phyloP scores from a whole-genome alignment of 148 eudicot species.

The Beta vulgaris region DNA sequence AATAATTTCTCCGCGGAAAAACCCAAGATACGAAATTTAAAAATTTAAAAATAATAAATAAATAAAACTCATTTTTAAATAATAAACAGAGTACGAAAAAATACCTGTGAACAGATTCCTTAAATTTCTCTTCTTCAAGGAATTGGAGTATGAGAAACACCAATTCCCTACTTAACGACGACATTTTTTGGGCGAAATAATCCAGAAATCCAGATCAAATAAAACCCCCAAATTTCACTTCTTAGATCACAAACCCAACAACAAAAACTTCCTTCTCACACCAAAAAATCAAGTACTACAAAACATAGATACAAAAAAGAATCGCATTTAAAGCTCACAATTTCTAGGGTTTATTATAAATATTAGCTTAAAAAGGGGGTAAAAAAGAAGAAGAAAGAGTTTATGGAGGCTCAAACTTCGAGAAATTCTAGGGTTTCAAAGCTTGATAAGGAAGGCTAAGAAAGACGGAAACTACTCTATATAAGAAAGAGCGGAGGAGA shows the following conservation, averaged over 20 bases:
- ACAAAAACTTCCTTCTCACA: background rate
- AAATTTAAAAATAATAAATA: background rate
- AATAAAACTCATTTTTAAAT: background rate
- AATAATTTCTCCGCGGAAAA: too few species aligned
- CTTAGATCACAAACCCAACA: background rate
- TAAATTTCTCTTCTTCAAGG: constrained; percentile 82
- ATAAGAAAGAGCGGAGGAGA: constrained; percentile 4
- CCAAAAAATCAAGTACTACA: constrained; percentile 4
- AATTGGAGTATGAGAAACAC: constrained; percentile 85
- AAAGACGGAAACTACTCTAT: background rate
- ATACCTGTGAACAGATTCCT: constrained; percentile 81
- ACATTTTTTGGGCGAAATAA: constrained; percentile 41
- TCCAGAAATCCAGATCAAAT: constrained; percentile 27
- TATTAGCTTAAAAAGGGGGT: background rate
- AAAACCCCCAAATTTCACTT: background rate
- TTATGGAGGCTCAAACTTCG: constrained; percentile 13
- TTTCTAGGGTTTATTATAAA: constrained; percentile 22
- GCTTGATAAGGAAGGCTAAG: constrained; percentile 24
- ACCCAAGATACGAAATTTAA: background rate
- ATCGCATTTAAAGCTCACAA: background rate
- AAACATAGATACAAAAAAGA: background rate
- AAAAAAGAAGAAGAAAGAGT: background rate
- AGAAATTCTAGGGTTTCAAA: constrained; percentile 56
- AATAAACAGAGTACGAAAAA: background rate
- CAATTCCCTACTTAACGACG: constrained; percentile 83